Evolutionary conservation across 192 early-diverging fungal genomes (phyloP).

Genomic region (Chytriomyces sp.): DNA sequence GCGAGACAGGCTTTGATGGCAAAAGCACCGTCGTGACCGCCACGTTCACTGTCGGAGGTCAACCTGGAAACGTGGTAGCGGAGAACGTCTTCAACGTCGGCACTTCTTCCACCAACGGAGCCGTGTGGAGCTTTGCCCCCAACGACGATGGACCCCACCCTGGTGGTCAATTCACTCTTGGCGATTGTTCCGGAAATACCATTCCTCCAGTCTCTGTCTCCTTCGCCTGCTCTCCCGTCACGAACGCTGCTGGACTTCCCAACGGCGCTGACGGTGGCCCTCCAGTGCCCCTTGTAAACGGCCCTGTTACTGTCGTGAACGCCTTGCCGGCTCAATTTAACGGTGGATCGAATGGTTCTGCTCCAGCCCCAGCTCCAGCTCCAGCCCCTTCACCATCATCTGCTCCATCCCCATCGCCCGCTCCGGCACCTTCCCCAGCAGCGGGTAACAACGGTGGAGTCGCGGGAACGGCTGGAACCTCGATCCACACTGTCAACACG

Average conservation of each 20-base stretch:
- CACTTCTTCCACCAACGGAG: not conserved
- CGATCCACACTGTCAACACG: too few relatives aligned
- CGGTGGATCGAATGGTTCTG: not conserved
- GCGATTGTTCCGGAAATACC: not conserved
- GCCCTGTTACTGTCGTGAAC: constrained; percentile 4
- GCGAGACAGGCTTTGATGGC: not conserved
- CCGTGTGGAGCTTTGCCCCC: not conserved
- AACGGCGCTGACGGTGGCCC: constrained; percentile 3
- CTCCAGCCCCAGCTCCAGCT: not conserved
- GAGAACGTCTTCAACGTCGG: not conserved
- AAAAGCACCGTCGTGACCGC: not conserved
- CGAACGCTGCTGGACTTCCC: not conserved
- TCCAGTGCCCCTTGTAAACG: not conserved
- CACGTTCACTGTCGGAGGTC: not conserved
- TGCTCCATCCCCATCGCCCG: not conserved
- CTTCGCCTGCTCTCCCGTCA: not conserved
- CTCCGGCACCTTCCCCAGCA: not conserved
- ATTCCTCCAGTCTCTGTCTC: not conserved
- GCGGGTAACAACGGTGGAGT: not conserved
- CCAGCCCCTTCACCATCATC: not conserved
- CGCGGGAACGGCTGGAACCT: too few relatives aligned
- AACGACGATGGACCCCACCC: not conserved
- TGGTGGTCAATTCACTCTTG: not conserved
- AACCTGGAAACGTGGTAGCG: not conserved
- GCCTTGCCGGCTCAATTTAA: not conserved